Base-by-base conservation (phyloP, 371 early-diverging fungal species). In the Globomyces sp. region DNA sequence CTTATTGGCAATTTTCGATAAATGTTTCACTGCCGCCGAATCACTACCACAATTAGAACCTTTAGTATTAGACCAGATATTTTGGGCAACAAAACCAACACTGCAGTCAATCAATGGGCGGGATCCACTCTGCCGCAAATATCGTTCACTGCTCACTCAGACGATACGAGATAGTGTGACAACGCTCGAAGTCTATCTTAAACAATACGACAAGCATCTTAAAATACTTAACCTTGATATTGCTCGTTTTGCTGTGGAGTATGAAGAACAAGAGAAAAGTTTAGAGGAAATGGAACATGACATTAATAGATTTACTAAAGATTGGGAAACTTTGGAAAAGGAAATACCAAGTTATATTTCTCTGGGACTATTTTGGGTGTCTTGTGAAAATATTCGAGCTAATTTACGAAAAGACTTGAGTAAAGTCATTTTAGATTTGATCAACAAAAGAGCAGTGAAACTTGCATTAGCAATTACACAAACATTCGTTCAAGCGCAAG, bases 41-140 rank as follows among this genome's bases (percentile, higher is more conserved):
- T 73, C 73, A 57, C 63, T 85, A 4, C 84, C 83, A 0, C 81
- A 85, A 57, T 67, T 85, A 2, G 86, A 85, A 63, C 83, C 83
- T 0, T 37, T 80, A 2, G 76, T 85, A 0, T 41, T 85, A 61
- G 77, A 80, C 39, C 73, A 83, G 60, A 77, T 85, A 70, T 85
- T 81, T 48, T 85, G 83, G 83, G 80, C 85, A 1, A 63, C 77
- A 0, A 78, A 79, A 49, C 80, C 85, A 0, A 71, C 74, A 36
- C 65, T 85, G 13, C 77, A 79, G 58, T 73, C 72, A 24, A 77
- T 77, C 8, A 74, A 75, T 47, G 42, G 11, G 24, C 69, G 69
- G 24, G 86, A 85, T 34, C 68, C 71, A 1, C 65, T 64, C 13
- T 70, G 82, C 0, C n/a, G 24, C 3, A 63, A 63, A 13, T 63